Evolutionary conservation across 192 early-diverging fungal species (phyloP).

Genomic region (Coemansia sp.): DNA sequence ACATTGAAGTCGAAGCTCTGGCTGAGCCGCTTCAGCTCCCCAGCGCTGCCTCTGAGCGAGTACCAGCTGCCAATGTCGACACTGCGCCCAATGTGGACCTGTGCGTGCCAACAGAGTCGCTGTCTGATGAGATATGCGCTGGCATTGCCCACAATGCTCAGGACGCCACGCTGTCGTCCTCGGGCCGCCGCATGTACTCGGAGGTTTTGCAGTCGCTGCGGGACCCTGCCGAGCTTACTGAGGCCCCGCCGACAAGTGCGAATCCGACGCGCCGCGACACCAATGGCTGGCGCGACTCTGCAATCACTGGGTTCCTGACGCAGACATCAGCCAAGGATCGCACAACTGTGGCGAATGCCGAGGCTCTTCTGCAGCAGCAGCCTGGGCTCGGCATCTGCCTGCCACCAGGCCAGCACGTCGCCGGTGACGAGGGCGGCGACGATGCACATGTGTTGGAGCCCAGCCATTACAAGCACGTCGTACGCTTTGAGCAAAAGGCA

Average conservation of each 20-base stretch:
- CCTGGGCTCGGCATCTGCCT: constrained; percentile 6
- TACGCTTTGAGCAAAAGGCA: constrained; percentile 14
- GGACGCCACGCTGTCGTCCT: constrained; percentile 32
- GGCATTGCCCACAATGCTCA: constrained; percentile 28
- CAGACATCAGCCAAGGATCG: constrained; percentile 24
- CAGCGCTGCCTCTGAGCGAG: neutral
- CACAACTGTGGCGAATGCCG: constrained; percentile 8
- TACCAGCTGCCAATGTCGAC: neutral
- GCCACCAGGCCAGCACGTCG: neutral
- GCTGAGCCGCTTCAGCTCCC: neutral
- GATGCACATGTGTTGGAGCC: constrained; percentile 5
- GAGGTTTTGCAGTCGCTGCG: constrained; percentile 32
- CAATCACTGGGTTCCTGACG: constrained; percentile 37
- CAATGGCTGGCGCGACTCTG: constrained; percentile 44
- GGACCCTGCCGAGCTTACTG: neutral
- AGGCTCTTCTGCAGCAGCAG: neutral
- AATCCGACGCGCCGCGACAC: neutral
- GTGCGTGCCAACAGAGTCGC: constrained; percentile 15
- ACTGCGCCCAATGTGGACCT: constrained; percentile 20
- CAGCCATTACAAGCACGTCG: constrained; percentile 13
- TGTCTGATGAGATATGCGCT: constrained; percentile 31
- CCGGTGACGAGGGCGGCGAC: constrained; percentile 10
- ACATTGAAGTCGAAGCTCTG: neutral
- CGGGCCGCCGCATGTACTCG: constrained; percentile 40
- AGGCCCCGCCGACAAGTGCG: neutral